These are phyloP conservation scores for Kwoniella europaea DNA, from an alignment of 768 basidiomycete species.

Conservation along the genomic window DNA sequence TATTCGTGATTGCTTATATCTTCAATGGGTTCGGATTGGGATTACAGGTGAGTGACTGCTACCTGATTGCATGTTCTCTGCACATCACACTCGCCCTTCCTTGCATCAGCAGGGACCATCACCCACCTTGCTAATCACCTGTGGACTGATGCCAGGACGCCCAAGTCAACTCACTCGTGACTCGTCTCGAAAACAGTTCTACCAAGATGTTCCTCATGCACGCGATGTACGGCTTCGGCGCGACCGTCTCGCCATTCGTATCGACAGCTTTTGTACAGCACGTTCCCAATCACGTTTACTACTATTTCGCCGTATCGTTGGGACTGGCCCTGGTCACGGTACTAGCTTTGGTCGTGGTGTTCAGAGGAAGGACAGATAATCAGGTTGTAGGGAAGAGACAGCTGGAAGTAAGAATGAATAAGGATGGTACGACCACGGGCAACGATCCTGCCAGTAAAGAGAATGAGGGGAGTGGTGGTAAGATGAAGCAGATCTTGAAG, in stretches of 20 bases:
- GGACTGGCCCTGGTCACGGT: constrained; percentile 70
- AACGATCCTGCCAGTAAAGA: constrained; percentile 1
- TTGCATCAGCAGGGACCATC: no score
- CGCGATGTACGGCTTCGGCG: constrained; percentile 60
- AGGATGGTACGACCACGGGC: neutral
- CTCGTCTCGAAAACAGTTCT: constrained; percentile 59
- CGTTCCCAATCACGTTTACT: constrained; percentile 49
- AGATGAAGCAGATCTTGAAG: constrained; percentile 51
- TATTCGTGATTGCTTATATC: constrained; percentile 61
- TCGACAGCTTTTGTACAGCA: constrained; percentile 72
- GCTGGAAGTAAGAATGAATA: constrained; percentile 2
- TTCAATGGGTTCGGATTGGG: constrained; percentile 63
- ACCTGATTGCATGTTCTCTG: neutral
- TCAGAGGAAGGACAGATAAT: constrained; percentile 73
- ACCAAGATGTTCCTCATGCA: constrained; percentile 58
- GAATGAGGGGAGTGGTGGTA: constrained; percentile 35
- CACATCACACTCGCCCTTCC: no score
- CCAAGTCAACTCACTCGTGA: constrained; percentile 63
- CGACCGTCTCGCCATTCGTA: constrained; percentile 70
- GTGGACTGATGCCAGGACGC: constrained; percentile 58
- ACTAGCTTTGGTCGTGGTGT: constrained; percentile 64
- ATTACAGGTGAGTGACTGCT: constrained; percentile 59
- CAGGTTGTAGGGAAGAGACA: constrained; percentile 60
- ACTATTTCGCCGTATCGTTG: constrained; percentile 75
- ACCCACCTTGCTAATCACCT: no score